Evolutionary conservation across 2,329 filamentous ascomycete species (phyloP).

Genomic region (Alternaria sp.): DNA sequence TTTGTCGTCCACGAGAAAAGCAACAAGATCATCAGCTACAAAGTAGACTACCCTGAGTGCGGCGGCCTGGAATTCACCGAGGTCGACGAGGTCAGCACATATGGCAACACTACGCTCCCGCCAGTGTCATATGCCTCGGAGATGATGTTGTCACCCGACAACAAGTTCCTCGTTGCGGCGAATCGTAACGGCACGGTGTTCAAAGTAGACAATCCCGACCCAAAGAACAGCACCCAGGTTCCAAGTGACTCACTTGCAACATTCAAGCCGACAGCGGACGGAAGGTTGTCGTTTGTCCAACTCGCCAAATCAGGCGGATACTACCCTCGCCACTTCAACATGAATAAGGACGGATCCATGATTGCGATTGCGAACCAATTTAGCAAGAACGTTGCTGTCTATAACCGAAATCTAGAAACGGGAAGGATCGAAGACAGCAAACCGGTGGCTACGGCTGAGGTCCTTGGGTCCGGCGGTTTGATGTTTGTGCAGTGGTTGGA

Average conservation of each 20-base stretch:
- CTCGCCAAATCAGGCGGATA: constrained; percentile 68
- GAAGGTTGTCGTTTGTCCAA: constrained; percentile 62
- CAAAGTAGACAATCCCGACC: constrained; percentile 54
- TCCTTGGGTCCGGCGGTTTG: constrained; percentile 25
- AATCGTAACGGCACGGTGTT: constrained; percentile 69
- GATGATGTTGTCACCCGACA: constrained; percentile 61
- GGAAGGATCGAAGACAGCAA: constrained; percentile 62
- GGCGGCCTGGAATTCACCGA: constrained; percentile 55
- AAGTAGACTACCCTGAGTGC: constrained; percentile 58
- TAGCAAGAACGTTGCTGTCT: constrained; percentile 66
- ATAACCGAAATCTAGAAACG: constrained; percentile 64
- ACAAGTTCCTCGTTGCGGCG: constrained; percentile 69
- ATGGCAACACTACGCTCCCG: constrained; percentile 41
- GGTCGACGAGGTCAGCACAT: constrained; percentile 55
- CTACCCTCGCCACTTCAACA: constrained; percentile 70
- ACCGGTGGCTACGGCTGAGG: constrained; percentile 43
- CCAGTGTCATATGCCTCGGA: constrained; percentile 57
- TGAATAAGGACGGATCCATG: constrained; percentile 69
- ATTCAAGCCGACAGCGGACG: constrained; percentile 51
- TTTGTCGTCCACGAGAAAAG: constrained; percentile 68
- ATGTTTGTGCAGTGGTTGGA: constrained; percentile 27
- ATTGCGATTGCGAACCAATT: constrained; percentile 71
- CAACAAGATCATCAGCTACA: constrained; percentile 64
- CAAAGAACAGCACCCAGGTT: constrained; percentile 43
- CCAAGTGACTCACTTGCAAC: constrained; percentile 67